Conservation (phyloP, 129 eudicot genomes). For the Saussurea involucrata region DNA sequence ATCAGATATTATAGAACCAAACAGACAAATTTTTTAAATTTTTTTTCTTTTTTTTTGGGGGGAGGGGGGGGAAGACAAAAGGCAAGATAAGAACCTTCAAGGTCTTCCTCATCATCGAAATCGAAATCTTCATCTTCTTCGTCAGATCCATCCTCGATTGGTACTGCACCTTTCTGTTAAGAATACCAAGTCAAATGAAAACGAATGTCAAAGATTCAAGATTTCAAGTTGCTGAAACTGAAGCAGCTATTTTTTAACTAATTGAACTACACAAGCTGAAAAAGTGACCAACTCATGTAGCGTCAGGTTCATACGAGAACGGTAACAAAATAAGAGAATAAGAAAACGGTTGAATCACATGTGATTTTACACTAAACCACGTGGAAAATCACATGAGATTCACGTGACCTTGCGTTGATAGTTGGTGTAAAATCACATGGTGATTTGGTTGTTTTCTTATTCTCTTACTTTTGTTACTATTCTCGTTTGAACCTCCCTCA, state of each 20-base stretch:
- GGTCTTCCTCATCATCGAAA: conserved; percentile 74
- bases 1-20: neutral
- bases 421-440: too few species aligned
- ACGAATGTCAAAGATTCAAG: neutral
- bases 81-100: conserved; percentile 45
- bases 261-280: neutral
- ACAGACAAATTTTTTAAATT: too few species aligned
- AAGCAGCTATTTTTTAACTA: neutral
- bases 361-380: too few species aligned
- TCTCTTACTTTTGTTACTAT: too few species aligned
- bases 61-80: neutral
- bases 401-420: too few species aligned
- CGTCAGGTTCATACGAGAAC: too few species aligned
- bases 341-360: too few species aligned
- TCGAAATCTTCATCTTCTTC: conserved; percentile 83
- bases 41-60: too few species aligned
- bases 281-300: neutral
- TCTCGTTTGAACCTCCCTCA: too few species aligned
- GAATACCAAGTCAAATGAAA: neutral
- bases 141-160: conserved; percentile 53
- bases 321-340: too few species aligned
- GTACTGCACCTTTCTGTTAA: conserved; percentile 62
- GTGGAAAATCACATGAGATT: too few species aligned
- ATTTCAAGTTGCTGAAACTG: conserved; percentile 5
- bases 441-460: too few species aligned